phyloP scores from a whole-genome alignment of 1,284 basidiomycete genomes.

The Trichosporon coremiiforme region DNA sequence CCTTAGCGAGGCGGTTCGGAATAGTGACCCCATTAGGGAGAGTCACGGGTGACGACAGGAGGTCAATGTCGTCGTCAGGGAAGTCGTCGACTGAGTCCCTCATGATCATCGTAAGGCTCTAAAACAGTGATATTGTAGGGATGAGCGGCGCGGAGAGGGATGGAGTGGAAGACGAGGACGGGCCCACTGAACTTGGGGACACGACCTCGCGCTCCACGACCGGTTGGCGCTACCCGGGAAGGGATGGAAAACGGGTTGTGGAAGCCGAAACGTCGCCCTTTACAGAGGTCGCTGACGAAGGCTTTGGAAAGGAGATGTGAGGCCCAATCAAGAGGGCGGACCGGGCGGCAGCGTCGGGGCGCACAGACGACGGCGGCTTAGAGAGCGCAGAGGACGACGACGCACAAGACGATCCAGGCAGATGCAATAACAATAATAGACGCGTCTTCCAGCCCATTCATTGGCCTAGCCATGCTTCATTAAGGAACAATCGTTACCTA shows the following conservation, averaged over 20 bases:
- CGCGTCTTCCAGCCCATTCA: background rate
- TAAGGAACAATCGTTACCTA: conserved; percentile 1
- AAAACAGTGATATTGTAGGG: background rate
- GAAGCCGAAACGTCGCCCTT: conserved; percentile 1
- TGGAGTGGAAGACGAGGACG: background rate
- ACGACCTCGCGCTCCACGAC: conserved; percentile 4
- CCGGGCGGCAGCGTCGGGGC: background rate
- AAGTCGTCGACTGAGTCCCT: conserved; percentile 18
- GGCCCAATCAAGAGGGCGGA: background rate
- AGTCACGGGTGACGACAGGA: conserved; percentile 58
- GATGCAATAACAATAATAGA: conserved; percentile 8
- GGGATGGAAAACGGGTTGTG: background rate
- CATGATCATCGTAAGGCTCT: conserved; percentile 13
- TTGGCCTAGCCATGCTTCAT: background rate
- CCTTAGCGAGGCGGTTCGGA: conserved; percentile 61
- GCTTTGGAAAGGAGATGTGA: background rate
- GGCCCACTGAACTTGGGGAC: background rate
- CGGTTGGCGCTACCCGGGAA: conserved; percentile 6
- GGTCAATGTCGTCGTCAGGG: conserved; percentile 35
- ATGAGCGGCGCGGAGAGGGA: background rate
- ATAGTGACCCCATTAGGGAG: conserved; percentile 63
- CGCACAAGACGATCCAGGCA: background rate
- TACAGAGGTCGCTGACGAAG: background rate
- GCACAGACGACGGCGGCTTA: conserved; percentile 1
- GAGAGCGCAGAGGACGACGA: background rate